Evolutionary conservation across 495 filamentous ascomycete genomes (phyloP).

Genomic region (Lepraria neglecta): DNA sequence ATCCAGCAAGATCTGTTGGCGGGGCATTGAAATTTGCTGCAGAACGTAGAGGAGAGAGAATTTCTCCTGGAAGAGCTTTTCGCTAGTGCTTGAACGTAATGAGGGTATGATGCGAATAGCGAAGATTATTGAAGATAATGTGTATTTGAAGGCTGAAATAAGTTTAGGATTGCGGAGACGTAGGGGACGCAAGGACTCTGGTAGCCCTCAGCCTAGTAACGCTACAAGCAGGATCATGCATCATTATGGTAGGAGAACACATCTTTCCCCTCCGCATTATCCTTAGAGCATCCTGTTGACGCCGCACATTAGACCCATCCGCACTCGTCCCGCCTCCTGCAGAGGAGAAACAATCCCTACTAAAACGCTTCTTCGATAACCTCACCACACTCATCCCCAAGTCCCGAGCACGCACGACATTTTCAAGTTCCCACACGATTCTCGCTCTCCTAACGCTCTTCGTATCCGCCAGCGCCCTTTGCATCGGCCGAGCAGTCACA

Average conservation of each 20-base stretch:
- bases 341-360: too few relatives aligned
- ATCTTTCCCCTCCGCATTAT: too few relatives aligned
- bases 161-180: not conserved
- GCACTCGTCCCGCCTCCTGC: too few relatives aligned
- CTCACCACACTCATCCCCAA: not conserved
- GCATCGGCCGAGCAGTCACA: too few relatives aligned
- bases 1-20: not conserved
- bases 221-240: not conserved
- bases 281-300: too few relatives aligned
- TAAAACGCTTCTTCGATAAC: too few relatives aligned
- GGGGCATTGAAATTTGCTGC: not conserved
- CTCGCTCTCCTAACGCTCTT: too few relatives aligned
- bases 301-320: too few relatives aligned
- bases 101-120: not conserved
- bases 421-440: not conserved
- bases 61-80: not conserved
- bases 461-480: too few relatives aligned
- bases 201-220: not conserved
- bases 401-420: not conserved
- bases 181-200: not conserved
- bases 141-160: not conserved
- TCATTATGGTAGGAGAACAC: not conserved
- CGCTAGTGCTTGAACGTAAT: not conserved
- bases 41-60: not conserved
- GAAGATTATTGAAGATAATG: too few relatives aligned